phyloP scores from a whole-genome alignment of 2,329 filamentous ascomycete genomes.

The Blumeriella jaapii region DNA sequence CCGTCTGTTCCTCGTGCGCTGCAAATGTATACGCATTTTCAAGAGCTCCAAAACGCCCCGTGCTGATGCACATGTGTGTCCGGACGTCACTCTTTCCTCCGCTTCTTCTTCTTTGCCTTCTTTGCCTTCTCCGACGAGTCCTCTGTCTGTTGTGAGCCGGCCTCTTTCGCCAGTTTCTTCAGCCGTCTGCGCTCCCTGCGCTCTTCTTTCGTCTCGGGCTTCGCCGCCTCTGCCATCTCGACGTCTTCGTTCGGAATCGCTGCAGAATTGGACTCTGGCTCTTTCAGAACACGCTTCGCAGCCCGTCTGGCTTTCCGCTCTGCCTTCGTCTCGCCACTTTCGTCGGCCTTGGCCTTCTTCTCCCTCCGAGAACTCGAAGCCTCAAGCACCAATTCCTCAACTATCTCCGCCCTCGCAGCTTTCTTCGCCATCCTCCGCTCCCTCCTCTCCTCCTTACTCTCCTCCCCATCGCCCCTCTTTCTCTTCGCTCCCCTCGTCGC shows the following conservation, averaged over 20 bases:
- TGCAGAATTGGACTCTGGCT: neutral
- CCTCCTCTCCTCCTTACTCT: slow-evolving; percentile 25
- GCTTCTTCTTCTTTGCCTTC: slow-evolving; percentile 26
- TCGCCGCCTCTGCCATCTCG: slow-evolving; percentile 3
- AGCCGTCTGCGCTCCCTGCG: slow-evolving; percentile 28
- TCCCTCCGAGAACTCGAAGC: slow-evolving; percentile 5
- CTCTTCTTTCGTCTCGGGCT: slow-evolving; percentile 27
- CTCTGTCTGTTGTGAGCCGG: slow-evolving; percentile 10
- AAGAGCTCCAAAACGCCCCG: slow-evolving; percentile 18
- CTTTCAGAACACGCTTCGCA: slow-evolving; percentile 4
- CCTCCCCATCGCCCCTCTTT: slow-evolving; percentile 25
- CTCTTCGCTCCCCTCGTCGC: slow-evolving; percentile 17
- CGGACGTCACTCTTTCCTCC: slow-evolving; percentile 15
- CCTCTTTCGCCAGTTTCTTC: slow-evolving; percentile 24
- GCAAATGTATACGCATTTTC: slow-evolving; percentile 11
- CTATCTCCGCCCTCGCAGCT: slow-evolving; percentile 17
- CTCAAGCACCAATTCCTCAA: slow-evolving; percentile 20
- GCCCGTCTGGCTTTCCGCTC: slow-evolving; percentile 6
- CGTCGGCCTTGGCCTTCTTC: neutral
- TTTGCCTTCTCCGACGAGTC: slow-evolving; percentile 23
- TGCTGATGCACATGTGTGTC: slow-evolving; percentile 7
- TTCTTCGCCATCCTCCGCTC: slow-evolving; percentile 29
- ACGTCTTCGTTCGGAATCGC: slow-evolving; percentile 2
- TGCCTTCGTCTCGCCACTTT: slow-evolving; percentile 4
- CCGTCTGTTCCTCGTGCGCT: slow-evolving; percentile 9